These are phyloP conservation scores for Cladophialophora psammophila DNA, from an alignment of 2,329 filamentous ascomycete genomes.

Conservation along the genomic window DNA sequence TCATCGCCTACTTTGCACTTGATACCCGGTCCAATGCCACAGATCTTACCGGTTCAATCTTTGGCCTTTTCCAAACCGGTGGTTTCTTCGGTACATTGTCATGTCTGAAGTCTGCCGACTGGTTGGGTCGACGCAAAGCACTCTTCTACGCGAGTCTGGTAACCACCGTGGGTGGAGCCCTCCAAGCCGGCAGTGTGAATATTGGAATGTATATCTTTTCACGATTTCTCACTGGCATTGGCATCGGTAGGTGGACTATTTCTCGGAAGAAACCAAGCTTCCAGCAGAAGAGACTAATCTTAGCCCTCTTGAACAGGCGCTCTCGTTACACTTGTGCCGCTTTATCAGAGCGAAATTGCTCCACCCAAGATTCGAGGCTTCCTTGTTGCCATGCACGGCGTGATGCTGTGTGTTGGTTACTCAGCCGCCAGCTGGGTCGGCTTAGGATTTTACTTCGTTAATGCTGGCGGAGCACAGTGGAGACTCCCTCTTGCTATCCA, in stretches of 20 bases:
- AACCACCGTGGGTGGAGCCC: conserved; percentile 29
- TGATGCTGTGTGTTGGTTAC: conserved; percentile 31
- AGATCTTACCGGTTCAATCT: conserved; percentile 45
- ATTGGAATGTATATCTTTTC: conserved; percentile 32
- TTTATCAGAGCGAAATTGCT: conserved; percentile 32
- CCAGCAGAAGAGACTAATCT: no score
- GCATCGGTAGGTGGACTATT: conserved; percentile 13
- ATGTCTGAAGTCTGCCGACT: conserved; percentile 24
- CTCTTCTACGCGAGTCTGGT: conserved; percentile 45
- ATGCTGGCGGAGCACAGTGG: conserved; percentile 28
- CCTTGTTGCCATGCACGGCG: conserved; percentile 33
- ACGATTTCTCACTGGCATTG: conserved; percentile 29
- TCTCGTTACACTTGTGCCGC: conserved; percentile 28
- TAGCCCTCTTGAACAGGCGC: conserved; percentile 4
- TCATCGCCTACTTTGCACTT: conserved; percentile 54
- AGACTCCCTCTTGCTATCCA: conserved; percentile 34
- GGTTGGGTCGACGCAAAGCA: conserved; percentile 30
- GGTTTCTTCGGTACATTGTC: conserved; percentile 40
- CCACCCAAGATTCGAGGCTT: conserved; percentile 32
- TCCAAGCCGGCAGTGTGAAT: conserved; percentile 27
- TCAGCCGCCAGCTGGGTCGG: conserved; percentile 32
- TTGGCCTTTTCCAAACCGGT: conserved; percentile 24
- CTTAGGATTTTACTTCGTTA: conserved; percentile 31
- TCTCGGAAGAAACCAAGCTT: background rate
- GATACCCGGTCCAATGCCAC: conserved; percentile 49